Evolutionary conservation across 768 basidiomycete genomes (phyloP), one percentile per base, ranked within the genome.

Genomic region (Termitomyces sp.): DNA sequence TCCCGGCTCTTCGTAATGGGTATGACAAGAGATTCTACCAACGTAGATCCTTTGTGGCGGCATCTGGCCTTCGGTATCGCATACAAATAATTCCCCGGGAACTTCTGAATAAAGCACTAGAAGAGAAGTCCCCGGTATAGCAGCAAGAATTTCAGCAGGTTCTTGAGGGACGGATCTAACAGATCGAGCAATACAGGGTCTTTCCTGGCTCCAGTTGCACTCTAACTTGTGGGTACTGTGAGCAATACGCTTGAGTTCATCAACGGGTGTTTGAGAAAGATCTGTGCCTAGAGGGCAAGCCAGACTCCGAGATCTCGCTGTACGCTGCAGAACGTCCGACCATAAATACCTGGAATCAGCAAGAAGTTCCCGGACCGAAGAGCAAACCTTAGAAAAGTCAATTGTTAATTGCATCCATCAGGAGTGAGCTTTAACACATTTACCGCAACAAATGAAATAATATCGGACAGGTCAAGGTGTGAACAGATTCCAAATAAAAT

Each of bases 321-420:
- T 47, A 7, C 14, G 18, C 28, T 30, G 3, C 18, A 47, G 4
- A 47, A 24, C 18, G 30, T 30, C 2, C 18, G 28, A 28, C 46
- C 46, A 47, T n/a, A 47, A 9, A 18, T 18, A 47, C 10, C 55
- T 58, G 1, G 26, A 58, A 16, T 60, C 44, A 18, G 26, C 24
- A 9, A 62, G 54, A 14, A 61, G 54, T 43, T 55, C 57, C 20
- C 50, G 40, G 20, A 63, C 36, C 8, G 53, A 30, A 30, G 62
- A 53, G 41, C 60, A 63, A 6, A 54, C 55, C 58, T 63, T 35
- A 41, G 3, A 26, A 20, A n/a, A 22, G 22, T 35, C 9, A 41
- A 28, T 26, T 18, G 20, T 10, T 9, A n/a, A 5, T 35, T 35
- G n/a, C 24, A 40, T 50, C 18, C 30, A 22, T 32, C 3, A 11